A percentile compares a stretch with the other conserved stretches of the same genome.
These are phyloP conservation scores for Nicotiana attenuata DNA, from an alignment of 257 asterid genomes.

Conservation along the genomic window DNA sequence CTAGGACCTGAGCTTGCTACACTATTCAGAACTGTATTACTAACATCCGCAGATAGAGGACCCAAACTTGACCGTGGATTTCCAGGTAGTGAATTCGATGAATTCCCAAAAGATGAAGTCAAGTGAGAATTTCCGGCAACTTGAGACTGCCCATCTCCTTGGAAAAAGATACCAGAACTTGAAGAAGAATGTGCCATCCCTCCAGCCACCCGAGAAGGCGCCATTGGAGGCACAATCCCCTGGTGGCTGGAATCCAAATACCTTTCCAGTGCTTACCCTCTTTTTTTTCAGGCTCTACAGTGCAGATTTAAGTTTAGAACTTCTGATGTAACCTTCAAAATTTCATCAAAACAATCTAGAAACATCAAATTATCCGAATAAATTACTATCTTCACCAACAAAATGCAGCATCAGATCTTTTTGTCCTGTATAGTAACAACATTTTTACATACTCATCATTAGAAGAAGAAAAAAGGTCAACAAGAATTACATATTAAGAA, in stretches of 20 bases:
- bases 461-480: background rate
- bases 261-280: conserved; percentile 33
- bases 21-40: conserved; percentile 56
- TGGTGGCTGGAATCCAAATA: conserved; percentile 33
- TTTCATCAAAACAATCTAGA: background rate
- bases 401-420: background rate
- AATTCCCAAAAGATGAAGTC: conserved; percentile 66
- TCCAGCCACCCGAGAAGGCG: conserved; percentile 68
- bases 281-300: conserved; percentile 1
- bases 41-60: conserved; percentile 55
- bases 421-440: background rate
- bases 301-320: background rate
- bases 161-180: conserved; percentile 74
- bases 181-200: conserved; percentile 79
- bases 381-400: conserved; percentile 10
- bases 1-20: conserved; percentile 82
- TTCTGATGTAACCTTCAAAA: background rate
- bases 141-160: conserved; percentile 72
- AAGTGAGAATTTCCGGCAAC: conserved; percentile 63
- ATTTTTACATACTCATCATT: background rate
- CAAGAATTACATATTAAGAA: background rate
- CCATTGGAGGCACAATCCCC: conserved; percentile 47
- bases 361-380: background rate
- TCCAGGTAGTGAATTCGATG: conserved; percentile 53
- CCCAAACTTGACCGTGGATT: conserved; percentile 46